Base-by-base conservation (phyloP, 2,329 filamentous ascomycete genomes). In the Ceratocystis variospora region DNA sequence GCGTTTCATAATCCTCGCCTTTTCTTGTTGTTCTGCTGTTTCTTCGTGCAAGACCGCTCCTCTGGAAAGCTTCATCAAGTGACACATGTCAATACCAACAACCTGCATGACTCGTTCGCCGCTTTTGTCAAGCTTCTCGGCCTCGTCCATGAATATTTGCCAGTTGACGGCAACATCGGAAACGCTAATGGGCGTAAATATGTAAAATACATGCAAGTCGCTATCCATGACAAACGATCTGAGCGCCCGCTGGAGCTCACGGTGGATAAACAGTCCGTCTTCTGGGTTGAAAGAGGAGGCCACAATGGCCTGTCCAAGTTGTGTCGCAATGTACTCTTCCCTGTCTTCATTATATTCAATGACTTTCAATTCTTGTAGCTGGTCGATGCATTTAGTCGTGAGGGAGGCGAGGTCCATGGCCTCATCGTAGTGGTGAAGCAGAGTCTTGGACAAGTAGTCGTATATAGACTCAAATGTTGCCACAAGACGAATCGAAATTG, bases 121-220 rank as follows among this genome's bases (percentile, higher is more conserved):
- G 70, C 86, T 89, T 48, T 90, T 87, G 68, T 90, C 86, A 2
- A 91, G 79, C 1, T 74, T 71, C 68, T 90, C 87, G 74, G 91
- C 81, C 73, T 89, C 85, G 69, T 87, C 83, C 62, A 86, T 83
- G 70, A 89, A 90, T 0, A 85, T 81, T 64, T 82, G 81, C 88
- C 88, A 91, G 70, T 90, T 87, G 66, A 91, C 80, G 7, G 78
- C 76, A 2, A 79, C 75, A 45, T 66, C 59, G 2, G 64, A 46
- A 61, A 82, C 78, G 61, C 89, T 84, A 1, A 91, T 80, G 0
- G 88, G 88, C 0, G 88, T 90, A 69, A 91, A 90, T 46, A 84
- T 85, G 72, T 91, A 92, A 61, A 90, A 80, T 12, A 89, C 81
- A 71, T 91, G 88, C 84, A 92, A 86, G 69, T 92, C 88, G 3